Conservation (phyloP, 2,329 filamentous ascomycete species). For the Fusarium verticillioides region DNA sequence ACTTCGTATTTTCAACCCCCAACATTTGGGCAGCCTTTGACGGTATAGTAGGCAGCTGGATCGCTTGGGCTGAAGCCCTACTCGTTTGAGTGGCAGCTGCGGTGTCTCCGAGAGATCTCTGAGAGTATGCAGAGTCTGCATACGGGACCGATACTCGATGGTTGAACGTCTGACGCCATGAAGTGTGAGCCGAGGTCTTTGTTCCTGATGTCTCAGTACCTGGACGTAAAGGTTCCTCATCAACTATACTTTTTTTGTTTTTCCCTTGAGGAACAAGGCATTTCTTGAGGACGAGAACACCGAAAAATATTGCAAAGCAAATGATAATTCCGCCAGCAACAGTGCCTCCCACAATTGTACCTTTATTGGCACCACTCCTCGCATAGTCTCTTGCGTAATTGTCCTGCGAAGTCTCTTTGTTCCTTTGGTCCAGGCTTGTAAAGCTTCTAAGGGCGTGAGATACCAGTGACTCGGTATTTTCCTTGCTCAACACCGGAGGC, state of each 20-base stretch:
- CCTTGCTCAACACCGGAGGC: neutral
- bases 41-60: slow-evolving; percentile 2
- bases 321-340: slow-evolving; percentile 33
- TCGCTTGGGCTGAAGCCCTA: neutral
- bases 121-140: slow-evolving; percentile 27
- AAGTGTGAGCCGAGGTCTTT: neutral
- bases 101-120: slow-evolving; percentile 28
- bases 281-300: slow-evolving; percentile 27
- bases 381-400: neutral
- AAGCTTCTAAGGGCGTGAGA: neutral
- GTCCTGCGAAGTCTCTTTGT: neutral
- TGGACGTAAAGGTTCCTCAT: neutral
- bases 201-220: neutral
- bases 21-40: slow-evolving; percentile 30
- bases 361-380: slow-evolving; percentile 4
- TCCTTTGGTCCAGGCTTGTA: neutral
- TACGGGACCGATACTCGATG: slow-evolving; percentile 19
- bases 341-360: slow-evolving; percentile 35
- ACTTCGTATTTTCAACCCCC: slow-evolving; percentile 8
- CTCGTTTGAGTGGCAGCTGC: neutral
- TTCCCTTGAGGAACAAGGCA: neutral
- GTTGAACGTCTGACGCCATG: slow-evolving; percentile 27
- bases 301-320: slow-evolving; percentile 30
- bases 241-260: neutral
- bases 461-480: slow-evolving; percentile 7